Percentiles rank a stretch among this genome's conserved stretches.
Evolutionary conservation across 2,329 filamentous ascomycete genomes (phyloP).

Genomic region (Phyllachora maydis): DNA sequence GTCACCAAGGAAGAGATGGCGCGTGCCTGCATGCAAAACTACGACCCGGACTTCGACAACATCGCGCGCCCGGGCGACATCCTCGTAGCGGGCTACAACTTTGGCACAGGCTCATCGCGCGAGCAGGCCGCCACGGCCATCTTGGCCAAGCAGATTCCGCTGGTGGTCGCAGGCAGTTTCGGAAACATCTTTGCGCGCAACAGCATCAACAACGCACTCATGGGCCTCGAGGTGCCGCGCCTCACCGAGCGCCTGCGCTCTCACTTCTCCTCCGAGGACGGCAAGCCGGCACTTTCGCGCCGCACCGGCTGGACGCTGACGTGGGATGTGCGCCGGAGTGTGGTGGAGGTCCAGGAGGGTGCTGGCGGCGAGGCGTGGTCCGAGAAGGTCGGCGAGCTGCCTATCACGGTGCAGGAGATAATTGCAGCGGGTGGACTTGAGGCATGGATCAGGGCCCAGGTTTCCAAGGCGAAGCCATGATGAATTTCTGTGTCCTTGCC

Average conservation of each 20-base stretch:
- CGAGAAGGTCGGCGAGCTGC: slow-evolving; percentile 65
- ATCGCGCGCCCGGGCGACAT: slow-evolving; percentile 54
- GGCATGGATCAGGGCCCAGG: slow-evolving; percentile 62
- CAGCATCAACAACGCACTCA: slow-evolving; percentile 60
- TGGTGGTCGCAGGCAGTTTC: slow-evolving; percentile 66
- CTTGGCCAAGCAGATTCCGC: slow-evolving; percentile 57
- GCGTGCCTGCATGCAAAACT: slow-evolving; percentile 83
- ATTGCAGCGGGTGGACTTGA: slow-evolving; percentile 61
- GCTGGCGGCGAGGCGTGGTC: slow-evolving; percentile 50
- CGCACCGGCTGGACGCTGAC: slow-evolving; percentile 67
- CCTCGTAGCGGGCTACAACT: slow-evolving; percentile 72
- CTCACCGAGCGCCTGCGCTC: slow-evolving; percentile 45
- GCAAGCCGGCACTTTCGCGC: slow-evolving; percentile 36
- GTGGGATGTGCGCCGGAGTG: slow-evolving; percentile 61
- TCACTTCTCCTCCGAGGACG: slow-evolving; percentile 25
- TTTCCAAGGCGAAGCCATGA: too few relatives aligned
- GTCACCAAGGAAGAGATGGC: slow-evolving; percentile 65
- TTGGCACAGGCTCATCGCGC: slow-evolving; percentile 62
- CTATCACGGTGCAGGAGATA: slow-evolving; percentile 72
- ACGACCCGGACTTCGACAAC: slow-evolving; percentile 49
- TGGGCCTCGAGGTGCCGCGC: slow-evolving; percentile 49
- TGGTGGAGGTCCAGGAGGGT: slow-evolving; percentile 51
- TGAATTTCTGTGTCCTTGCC: too few relatives aligned
- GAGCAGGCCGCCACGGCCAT: slow-evolving; percentile 84
- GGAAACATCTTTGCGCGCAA: slow-evolving; percentile 68